Percentiles rank a stretch among this genome's conserved stretches.
phyloP scores from a whole-genome alignment of 352 stramenopile species.

The Globisporangium polare region DNA sequence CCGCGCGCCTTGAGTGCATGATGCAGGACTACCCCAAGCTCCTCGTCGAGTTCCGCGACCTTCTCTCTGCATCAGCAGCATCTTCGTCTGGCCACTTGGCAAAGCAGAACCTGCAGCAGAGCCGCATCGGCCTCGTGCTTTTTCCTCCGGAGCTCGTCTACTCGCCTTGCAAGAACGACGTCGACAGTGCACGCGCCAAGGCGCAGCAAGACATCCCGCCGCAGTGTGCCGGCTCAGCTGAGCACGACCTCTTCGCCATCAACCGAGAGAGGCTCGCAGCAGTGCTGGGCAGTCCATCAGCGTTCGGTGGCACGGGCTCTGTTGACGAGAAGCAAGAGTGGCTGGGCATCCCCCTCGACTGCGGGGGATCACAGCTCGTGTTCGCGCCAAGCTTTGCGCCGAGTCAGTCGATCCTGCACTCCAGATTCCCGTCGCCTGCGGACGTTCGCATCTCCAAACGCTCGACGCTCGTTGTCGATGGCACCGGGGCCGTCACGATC shows the following conservation, averaged over 20 bases:
- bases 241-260: conserved; percentile 58
- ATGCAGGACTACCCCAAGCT: conserved; percentile 78
- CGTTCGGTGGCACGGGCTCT: not conserved
- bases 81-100: not conserved
- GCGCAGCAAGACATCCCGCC: conserved; percentile 44
- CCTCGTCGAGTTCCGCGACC: conserved; percentile 25
- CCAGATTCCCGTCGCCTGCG: conserved; percentile 28
- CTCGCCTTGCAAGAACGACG: conserved; percentile 74
- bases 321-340: conserved; percentile 26
- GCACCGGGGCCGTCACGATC: conserved; percentile 33
- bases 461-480: conserved; percentile 56
- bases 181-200: conserved; percentile 45
- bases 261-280: conserved; percentile 37
- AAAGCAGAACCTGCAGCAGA: conserved; percentile 5
- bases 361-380: conserved; percentile 40
- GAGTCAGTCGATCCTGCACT: conserved; percentile 24
- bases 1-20: conserved; percentile 72
- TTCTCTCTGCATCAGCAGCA: conserved; percentile 4
- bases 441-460: conserved; percentile 33
- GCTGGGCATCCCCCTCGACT: conserved; percentile 49
- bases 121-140: conserved; percentile 39
- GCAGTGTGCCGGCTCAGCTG: conserved; percentile 59
- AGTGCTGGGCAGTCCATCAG: conserved; percentile 21
- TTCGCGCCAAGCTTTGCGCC: conserved; percentile 36
- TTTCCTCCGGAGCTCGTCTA: conserved; percentile 65